These are phyloP conservation scores for Aspergillus carbonarius DNA, from an alignment of 2,329 filamentous ascomycete genomes.

Conservation along the genomic window DNA sequence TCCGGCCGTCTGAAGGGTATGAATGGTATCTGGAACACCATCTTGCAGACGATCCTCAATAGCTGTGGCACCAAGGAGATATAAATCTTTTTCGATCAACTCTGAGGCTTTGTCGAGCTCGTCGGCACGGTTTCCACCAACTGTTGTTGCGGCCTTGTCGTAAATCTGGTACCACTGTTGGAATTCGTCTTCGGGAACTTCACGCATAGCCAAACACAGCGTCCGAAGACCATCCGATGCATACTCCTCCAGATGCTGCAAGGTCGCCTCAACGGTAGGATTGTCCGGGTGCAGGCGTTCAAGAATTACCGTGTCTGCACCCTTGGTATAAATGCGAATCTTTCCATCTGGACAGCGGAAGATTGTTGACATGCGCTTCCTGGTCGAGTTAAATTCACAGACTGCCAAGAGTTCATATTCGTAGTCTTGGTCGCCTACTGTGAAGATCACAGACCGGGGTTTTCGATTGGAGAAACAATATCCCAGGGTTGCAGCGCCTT, in stretches of 20 bases:
- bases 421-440: slow-evolving; percentile 67
- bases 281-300: slow-evolving; percentile 84
- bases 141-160: slow-evolving; percentile 83
- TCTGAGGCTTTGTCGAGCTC: slow-evolving; percentile 97
- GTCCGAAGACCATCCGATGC: slow-evolving; percentile 94
- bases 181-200: slow-evolving; percentile 86
- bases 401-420: slow-evolving; percentile 93
- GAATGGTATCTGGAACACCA: slow-evolving; percentile 95
- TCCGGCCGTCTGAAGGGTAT: slow-evolving; percentile 91
- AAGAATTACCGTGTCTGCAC: slow-evolving; percentile 94
- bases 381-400: slow-evolving; percentile 98
- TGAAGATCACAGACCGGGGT: slow-evolving; percentile 82
- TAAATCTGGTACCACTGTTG: slow-evolving; percentile 83
- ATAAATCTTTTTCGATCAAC: slow-evolving; percentile 89
- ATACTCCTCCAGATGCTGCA: slow-evolving; percentile 97
- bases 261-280: slow-evolving; percentile 81
- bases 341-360: slow-evolving; percentile 96
- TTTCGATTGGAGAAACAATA: slow-evolving; percentile 91
- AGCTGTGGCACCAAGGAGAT: slow-evolving; percentile 87
- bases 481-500: slow-evolving; percentile 80
- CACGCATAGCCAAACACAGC: slow-evolving; percentile 90
- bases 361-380: slow-evolving; percentile 97
- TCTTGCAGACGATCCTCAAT: slow-evolving; percentile 98
- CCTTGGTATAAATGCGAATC: slow-evolving; percentile 91
- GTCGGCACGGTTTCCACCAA: slow-evolving; percentile 87